Percentiles rank a stretch among this genome's conserved stretches.
Conservation (phyloP, 139 green algal genomes). For the Tetraselmis chui region DNA sequence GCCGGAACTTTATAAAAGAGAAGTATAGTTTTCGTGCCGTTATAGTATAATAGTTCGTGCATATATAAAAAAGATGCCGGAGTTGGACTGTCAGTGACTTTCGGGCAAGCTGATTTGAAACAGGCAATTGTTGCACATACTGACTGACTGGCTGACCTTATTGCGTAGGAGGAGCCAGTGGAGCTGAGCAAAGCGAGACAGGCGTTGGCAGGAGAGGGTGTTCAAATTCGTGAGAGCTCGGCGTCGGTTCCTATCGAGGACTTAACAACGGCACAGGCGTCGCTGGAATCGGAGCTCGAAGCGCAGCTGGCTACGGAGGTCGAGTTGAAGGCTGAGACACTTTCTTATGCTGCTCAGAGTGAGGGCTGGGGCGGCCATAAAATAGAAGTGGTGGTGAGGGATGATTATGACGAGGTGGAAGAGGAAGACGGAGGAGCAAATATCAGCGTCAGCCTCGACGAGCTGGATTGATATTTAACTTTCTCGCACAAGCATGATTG, state of each 20-base stretch:
- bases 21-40: background rate
- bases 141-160: background rate
- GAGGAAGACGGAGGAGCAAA: background rate
- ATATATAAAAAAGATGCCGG: too few species aligned
- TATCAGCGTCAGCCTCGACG: background rate
- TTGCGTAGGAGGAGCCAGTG: background rate
- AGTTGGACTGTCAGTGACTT: background rate
- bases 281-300: background rate
- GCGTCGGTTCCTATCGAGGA: background rate
- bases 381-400: background rate
- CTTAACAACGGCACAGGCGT: background rate
- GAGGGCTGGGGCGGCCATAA: background rate
- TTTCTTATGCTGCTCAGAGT: background rate
- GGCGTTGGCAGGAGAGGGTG: background rate
- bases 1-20: too few species aligned
- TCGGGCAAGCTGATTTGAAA: background rate
- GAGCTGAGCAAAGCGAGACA: background rate
- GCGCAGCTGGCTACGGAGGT: too few species aligned
- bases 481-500: too few species aligned
- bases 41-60: background rate
- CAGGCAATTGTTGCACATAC: background rate
- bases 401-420: too few species aligned
- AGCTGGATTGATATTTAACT: background rate
- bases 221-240: background rate
- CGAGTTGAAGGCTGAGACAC: background rate